Percentiles rank a stretch among this genome's conserved stretches.
phyloP scores from a whole-genome alignment of 176 grass and related monocot species.

The Triticum timopheevii region DNA sequence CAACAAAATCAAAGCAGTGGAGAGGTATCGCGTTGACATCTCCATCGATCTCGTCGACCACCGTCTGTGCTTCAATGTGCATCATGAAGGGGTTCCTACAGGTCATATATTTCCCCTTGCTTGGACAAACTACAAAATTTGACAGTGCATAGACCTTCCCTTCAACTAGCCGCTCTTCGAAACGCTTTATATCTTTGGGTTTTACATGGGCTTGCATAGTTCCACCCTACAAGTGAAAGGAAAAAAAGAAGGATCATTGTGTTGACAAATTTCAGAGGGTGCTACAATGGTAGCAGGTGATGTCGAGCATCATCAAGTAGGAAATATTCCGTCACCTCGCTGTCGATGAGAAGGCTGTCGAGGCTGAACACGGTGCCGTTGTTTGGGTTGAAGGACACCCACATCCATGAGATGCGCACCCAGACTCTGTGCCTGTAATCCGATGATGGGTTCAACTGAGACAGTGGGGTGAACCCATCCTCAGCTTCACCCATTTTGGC shows the following conservation, averaged over 20 bases:
- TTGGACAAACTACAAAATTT: background rate
- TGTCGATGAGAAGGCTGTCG: conserved; percentile 25
- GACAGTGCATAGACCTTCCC: conserved; percentile 19
- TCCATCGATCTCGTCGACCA: conserved; percentile 2
- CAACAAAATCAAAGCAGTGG: conserved; percentile 22
- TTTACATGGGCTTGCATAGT: conserved; percentile 27
- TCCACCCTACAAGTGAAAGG: conserved; percentile 27
- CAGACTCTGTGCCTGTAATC: conserved; percentile 4
- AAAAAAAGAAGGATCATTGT: background rate
- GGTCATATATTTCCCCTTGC: background rate
- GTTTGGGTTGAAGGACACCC: conserved; percentile 26
- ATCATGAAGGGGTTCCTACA: conserved; percentile 14
- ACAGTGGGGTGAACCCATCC: conserved; percentile 16
- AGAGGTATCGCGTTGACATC: background rate
- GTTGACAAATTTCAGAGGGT: background rate
- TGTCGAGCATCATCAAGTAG: background rate
- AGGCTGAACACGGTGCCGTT: background rate
- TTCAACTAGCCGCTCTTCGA: background rate
- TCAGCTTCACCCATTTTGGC: conserved; percentile 17
- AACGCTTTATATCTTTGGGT: background rate
- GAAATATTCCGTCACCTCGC: background rate
- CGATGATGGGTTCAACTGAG: background rate
- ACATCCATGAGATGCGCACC: conserved; percentile 2
- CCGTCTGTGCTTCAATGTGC: background rate
- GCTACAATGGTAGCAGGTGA: background rate